A percentile compares a stretch with the other conserved stretches of the same genome.
Evolutionary conservation across 352 stramenopile species (phyloP).

Genomic region (Thalassiosira hispida): DNA sequence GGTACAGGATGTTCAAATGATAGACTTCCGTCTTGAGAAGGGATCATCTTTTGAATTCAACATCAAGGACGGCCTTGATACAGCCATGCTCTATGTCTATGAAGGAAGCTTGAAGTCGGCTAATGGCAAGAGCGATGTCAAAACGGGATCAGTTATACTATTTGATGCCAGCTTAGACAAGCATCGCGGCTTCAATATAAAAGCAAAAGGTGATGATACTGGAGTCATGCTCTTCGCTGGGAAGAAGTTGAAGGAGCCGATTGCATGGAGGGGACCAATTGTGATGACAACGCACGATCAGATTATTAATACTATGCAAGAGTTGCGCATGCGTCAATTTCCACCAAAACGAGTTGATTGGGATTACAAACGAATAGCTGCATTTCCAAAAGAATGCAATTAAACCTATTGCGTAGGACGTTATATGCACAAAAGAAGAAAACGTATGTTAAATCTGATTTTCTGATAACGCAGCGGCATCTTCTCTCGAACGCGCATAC

Average conservation of each 20-base stretch:
- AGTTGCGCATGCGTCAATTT: conserved; percentile 59
- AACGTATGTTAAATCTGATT: no score
- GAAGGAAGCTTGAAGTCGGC: conserved; percentile 44
- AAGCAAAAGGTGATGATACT: conserved; percentile 6
- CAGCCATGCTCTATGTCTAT: conserved; percentile 64
- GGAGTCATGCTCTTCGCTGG: conserved; percentile 65
- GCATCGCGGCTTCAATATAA: neutral
- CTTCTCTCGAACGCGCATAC: no score
- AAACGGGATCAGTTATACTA: conserved; percentile 20
- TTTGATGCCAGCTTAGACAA: conserved; percentile 6
- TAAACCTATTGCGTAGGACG: no score
- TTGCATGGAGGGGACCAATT: conserved; percentile 70
- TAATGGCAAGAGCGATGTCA: conserved; percentile 16
- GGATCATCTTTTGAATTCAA: conserved; percentile 27
- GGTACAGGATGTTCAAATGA: conserved; percentile 57
- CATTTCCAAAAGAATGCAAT: conserved; percentile 24
- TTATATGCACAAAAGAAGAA: no score
- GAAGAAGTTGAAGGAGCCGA: conserved; percentile 67
- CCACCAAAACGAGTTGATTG: conserved; percentile 64
- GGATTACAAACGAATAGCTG: conserved; percentile 60
- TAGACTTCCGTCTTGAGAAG: conserved; percentile 51
- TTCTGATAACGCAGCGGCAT: no score
- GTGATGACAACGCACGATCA: conserved; percentile 71
- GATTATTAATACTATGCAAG: conserved; percentile 52
- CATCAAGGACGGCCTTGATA: conserved; percentile 52